A percentile compares a stretch with the other conserved stretches of the same genome.
Evolutionary conservation across 164 flowering plant species (phyloP).

Genomic region (Cinnamomum chago): DNA sequence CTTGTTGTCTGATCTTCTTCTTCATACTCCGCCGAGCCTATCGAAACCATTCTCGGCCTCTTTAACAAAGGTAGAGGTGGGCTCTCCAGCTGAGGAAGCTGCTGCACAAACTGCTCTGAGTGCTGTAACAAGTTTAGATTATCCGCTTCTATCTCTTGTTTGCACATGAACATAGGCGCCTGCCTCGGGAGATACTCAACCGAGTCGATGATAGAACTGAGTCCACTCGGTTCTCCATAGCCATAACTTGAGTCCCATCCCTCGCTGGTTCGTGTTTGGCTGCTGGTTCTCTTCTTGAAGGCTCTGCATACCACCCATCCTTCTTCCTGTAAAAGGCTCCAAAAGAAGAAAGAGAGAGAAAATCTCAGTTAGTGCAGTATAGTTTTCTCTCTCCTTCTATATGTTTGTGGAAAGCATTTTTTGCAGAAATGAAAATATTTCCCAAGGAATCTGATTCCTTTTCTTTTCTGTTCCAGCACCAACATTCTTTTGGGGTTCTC

Average conservation of each 20-base stretch:
- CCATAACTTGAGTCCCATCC: background rate
- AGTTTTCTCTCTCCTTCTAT: background rate
- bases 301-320: background rate
- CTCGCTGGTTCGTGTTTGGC: background rate
- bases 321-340: background rate
- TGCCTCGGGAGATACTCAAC: background rate
- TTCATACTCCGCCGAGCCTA: slow-evolving; percentile 24
- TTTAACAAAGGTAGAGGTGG: slow-evolving; percentile 60
- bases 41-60: slow-evolving; percentile 45
- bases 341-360: background rate
- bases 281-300: background rate
- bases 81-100: slow-evolving; percentile 82
- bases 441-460: background rate
- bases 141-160: slow-evolving; percentile 30
- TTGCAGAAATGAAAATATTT: background rate
- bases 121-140: slow-evolving; percentile 27
- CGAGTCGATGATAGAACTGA: background rate
- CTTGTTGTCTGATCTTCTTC: slow-evolving; percentile 16
- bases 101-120: slow-evolving; percentile 43
- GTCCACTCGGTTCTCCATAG: background rate
- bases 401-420: background rate
- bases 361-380: background rate
- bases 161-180: background rate
- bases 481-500: background rate
- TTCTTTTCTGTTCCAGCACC: too few relatives aligned